Evolutionary conservation across 2,329 filamentous ascomycete genomes (phyloP), one percentile per base, ranked within the genome.

Genomic region (Penicillium frequentans): DNA sequence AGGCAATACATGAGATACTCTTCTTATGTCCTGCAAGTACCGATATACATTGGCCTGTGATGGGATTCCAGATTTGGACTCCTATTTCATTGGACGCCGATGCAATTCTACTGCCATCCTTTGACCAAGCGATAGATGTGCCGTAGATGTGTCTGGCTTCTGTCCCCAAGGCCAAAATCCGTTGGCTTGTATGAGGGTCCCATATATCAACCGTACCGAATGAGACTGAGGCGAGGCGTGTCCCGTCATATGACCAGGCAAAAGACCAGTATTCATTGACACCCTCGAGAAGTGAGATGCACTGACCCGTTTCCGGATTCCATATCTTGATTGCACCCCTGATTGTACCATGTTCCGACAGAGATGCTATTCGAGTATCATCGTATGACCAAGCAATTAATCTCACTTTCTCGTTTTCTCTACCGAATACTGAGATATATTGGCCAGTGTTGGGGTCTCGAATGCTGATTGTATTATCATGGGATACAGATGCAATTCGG

Each of bases 31-130:
- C 19, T 42, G 7, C 3, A 23, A 42, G 37, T 42, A 6, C 14
- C 37, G 19, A 42, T 42, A 23, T 42, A 23, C 3, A n/a, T 42
- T 42, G 19, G 11, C 37, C 37, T 11, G 37, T 42, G 37, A 6
- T 11, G 14, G 37, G 3, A 23, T 42, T 13, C 37, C 37, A 42
- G 5, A 42, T 42, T 3, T 5, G 13, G 19, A 42, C 9, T 13
- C 0, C 21, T 9, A 0, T 1, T 2, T 11, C 10, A 21, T 9
- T 1, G 9, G 19, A 21, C 10, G 19, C n/a, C 19, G 9, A 13
- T 21, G 37, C 37, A 19, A 42, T 10, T 11, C 37, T 21, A 23
- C 3, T 23, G 6, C 9, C 37, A 42, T 42, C 37, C 3, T 23
- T 21, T n/a, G n/a, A 42, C 37, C 37, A 42, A 13, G 9, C 8